phyloP scores from a whole-genome alignment of 176 grass and related monocot genomes.

The Carex scoparia region DNA sequence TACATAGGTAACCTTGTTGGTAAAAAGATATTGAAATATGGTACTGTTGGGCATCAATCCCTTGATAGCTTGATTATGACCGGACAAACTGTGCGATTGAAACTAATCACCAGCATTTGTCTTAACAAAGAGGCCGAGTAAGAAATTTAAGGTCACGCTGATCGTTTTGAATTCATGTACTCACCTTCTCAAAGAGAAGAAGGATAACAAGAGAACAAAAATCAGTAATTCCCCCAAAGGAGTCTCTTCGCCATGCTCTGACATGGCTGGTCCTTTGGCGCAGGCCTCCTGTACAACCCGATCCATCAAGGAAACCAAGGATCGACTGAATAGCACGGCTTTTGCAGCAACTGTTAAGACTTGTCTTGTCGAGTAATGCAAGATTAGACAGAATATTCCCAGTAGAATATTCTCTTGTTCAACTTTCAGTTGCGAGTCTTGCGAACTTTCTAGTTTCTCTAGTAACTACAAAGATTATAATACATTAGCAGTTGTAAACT shows the following conservation, averaged over 20 bases:
- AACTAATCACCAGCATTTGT: neutral
- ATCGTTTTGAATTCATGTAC: neutral
- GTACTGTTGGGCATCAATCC: neutral
- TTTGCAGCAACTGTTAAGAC: slow-evolving; percentile 72
- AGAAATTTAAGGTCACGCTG: neutral
- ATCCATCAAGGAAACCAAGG: slow-evolving; percentile 54
- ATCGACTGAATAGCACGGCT: slow-evolving; percentile 53
- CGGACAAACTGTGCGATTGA: neutral
- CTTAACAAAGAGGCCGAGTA: neutral
- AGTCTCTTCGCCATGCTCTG: slow-evolving; percentile 70
- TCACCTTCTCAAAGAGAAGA: slow-evolving; percentile 85
- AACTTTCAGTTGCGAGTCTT: slow-evolving; percentile 30
- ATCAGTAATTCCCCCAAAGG: slow-evolving; percentile 51
- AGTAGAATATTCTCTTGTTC: slow-evolving; percentile 60
- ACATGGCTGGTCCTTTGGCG: slow-evolving; percentile 66
- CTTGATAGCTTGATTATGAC: neutral
- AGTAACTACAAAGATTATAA: slow-evolving; percentile 49
- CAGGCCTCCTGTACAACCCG: slow-evolving; percentile 58
- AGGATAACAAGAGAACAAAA: slow-evolving; percentile 56
- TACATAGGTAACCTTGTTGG: neutral
- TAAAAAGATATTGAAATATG: neutral
- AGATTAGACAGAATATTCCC: slow-evolving; percentile 62
- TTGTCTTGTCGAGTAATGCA: slow-evolving; percentile 56
- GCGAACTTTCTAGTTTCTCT: slow-evolving; percentile 38
- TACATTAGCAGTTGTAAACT: slow-evolving; percentile 1